A percentile compares a stretch with the other conserved stretches of the same genome.
Evolutionary conservation across 352 stramenopile species (phyloP).

Genomic region (Globisporangium parvum): DNA sequence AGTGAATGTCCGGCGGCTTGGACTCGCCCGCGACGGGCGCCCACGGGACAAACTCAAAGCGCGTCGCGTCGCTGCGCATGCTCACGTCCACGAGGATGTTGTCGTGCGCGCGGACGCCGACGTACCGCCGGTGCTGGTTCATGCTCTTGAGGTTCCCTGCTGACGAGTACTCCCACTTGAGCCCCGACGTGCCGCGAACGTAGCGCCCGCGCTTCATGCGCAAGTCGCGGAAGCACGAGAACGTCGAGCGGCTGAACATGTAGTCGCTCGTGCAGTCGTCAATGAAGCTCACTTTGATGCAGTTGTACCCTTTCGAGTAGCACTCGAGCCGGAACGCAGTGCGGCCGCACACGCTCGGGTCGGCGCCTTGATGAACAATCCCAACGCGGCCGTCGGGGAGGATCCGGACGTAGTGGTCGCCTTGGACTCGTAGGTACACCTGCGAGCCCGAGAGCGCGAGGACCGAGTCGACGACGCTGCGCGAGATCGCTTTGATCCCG

Average conservation of each 20-base stretch:
- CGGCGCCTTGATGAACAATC: constrained; percentile 38
- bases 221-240: constrained; percentile 80
- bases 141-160: constrained; percentile 81
- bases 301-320: constrained; percentile 82
- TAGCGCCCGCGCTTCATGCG: constrained; percentile 65
- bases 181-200: constrained; percentile 53
- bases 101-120: constrained; percentile 60
- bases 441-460: constrained; percentile 47
- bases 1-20: constrained; percentile 60
- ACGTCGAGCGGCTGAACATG: constrained; percentile 84
- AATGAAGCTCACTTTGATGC: constrained; percentile 80
- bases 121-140: constrained; percentile 85
- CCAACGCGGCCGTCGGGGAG: constrained; percentile 42
- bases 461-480: constrained; percentile 59
- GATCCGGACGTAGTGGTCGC: constrained; percentile 60
- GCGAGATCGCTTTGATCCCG: constrained; percentile 65
- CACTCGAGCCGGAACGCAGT: constrained; percentile 72
- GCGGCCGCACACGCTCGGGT: constrained; percentile 39
- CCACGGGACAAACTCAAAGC: constrained; percentile 73
- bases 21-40: constrained; percentile 26
- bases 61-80: constrained; percentile 74
- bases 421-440: constrained; percentile 69
- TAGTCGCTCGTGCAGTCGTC: constrained; percentile 42
- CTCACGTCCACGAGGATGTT: constrained; percentile 75
- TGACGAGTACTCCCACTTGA: constrained; percentile 81